Evolutionary conservation across 2,329 filamentous ascomycete genomes (phyloP).

Genomic region (Xylaria sp.): DNA sequence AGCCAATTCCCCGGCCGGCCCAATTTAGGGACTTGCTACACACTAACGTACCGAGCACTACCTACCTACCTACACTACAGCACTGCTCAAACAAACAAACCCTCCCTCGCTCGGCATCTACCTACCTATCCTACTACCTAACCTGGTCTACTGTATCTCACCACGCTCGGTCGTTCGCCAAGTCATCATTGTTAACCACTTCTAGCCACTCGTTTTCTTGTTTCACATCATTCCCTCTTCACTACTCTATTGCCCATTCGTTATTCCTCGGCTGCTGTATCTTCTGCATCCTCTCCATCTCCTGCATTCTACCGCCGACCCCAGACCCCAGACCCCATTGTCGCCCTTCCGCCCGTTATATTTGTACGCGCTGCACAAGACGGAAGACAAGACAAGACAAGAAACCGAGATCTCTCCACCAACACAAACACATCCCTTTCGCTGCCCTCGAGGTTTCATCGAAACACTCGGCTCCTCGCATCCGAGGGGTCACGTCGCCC

Average conservation of each 20-base stretch:
- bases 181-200: conserved; percentile 25
- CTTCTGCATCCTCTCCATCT: neutral
- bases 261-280: conserved; percentile 5
- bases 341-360: conserved; percentile 1
- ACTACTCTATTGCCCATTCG: conserved; percentile 4
- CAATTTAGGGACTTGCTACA: neutral
- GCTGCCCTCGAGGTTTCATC: conserved; percentile 14
- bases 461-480: conserved; percentile 42
- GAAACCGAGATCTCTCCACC: neutral
- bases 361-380: neutral
- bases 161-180: conserved; percentile 31
- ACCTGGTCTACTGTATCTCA: conserved; percentile 15
- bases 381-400: neutral
- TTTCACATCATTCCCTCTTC: conserved; percentile 21
- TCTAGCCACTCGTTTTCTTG: conserved; percentile 33
- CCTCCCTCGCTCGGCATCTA: conserved; percentile 29
- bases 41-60: neutral
- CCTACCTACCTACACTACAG: neutral
- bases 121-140: too few relatives aligned
- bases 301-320: neutral
- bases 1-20: conserved; percentile 16
- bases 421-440: conserved; percentile 9
- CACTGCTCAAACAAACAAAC: neutral
- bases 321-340: neutral
- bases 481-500: conserved; percentile 41